Base-by-base conservation (phyloP, 768 basidiomycete species). In the Lentinula raphanica region DNA sequence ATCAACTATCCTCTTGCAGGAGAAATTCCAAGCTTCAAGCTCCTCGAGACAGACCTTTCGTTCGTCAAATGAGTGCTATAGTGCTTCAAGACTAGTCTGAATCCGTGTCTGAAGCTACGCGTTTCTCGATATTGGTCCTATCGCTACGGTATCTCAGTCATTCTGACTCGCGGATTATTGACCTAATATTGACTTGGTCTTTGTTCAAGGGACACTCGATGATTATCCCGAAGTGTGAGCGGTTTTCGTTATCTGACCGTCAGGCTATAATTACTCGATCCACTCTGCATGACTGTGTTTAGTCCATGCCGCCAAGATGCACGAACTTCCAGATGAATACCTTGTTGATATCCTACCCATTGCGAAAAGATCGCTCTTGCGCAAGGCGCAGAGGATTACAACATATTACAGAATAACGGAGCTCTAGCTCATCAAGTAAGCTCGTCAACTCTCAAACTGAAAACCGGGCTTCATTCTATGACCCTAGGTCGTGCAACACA, bases 71-170 rank as follows among this genome's bases (percentile, higher is more conserved):
- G 2, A 42, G 6, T 58, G 3, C 23, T 9, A 15, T 17, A 3
- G 12, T 39, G 12, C 5, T 13, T 5, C 5, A 11, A 5, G 17
- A 35, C 29, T 21, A 21, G 15, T 6, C 15, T 27, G 31, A 45
- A 13, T 0, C n/a, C 21, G 50, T 15, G 11, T 32, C 19, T 19
- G 28, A 66, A 92, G 90, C 13, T 88, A 76, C 67, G 85, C 96
- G 0, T 98, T 99, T 76, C 83, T 99, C 63, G 97, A 98, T 64
- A 91, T 99, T 61, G 86, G 86, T 1, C 95, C 96, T 7, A 74
- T 98, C 23, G 79, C 93, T n/a, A 12, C 12, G 17, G 42, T 44
- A 11, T 21, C 17, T 40, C 17, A n/a, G 42, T 21, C 19, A 21
- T 44, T 21, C 42, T 23, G 12, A 7, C 17, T n/a, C 39, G 7